Conservation (phyloP, 164 flowering plant species). For the Amborella trichopoda region DNA sequence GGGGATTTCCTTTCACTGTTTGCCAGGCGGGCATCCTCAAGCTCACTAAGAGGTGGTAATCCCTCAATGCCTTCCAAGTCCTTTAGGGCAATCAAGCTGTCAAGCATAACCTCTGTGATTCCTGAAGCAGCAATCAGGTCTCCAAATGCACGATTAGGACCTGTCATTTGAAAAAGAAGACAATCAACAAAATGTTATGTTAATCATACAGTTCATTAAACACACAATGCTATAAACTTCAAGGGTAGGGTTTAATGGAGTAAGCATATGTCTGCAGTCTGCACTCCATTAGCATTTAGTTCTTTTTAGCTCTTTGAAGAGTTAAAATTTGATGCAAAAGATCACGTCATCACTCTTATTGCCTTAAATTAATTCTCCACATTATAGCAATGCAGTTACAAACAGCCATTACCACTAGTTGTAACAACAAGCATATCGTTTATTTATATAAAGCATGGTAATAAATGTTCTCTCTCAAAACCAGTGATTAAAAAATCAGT, state of each 20-base stretch:
- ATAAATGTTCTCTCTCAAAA: too few relatives aligned
- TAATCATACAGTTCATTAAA: background rate
- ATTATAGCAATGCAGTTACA: too few relatives aligned
- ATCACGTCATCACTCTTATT: background rate
- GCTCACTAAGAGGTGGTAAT: constrained; percentile 67
- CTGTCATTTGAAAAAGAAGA: constrained; percentile 20
- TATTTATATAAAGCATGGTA: too few relatives aligned
- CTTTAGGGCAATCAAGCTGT: constrained; percentile 74
- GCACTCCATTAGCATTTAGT: too few relatives aligned
- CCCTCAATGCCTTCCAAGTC: constrained; percentile 73
- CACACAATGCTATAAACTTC: background rate
- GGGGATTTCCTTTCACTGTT: constrained; percentile 47
- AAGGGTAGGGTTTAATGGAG: too few relatives aligned
- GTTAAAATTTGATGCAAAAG: constrained; percentile 1
- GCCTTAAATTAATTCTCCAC: too few relatives aligned
- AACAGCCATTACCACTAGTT: too few relatives aligned
- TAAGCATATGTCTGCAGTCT: too few relatives aligned
- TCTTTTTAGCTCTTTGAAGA: background rate
- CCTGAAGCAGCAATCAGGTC: constrained; percentile 91
- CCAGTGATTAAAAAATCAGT: too few relatives aligned
- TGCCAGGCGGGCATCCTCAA: constrained; percentile 61
- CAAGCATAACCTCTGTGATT: constrained; percentile 83
- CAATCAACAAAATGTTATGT: background rate
- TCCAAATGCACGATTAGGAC: constrained; percentile 92
- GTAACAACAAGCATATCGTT: too few relatives aligned